Evolutionary conservation across 371 early-diverging fungal species (phyloP).

Genomic region (Funneliformis caledonium): DNA sequence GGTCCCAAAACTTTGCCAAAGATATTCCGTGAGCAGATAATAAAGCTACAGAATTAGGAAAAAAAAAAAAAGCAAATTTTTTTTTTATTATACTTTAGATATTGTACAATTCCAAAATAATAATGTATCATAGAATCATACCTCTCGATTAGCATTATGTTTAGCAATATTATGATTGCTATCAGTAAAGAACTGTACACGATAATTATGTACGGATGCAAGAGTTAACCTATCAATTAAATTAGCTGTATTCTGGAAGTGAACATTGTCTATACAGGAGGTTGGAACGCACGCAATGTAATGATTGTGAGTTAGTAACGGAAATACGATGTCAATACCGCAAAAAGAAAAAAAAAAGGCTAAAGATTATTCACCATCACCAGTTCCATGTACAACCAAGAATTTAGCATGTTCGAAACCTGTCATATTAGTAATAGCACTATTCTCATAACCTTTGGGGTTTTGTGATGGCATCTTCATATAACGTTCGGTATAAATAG

Average conservation of each 20-base stretch:
- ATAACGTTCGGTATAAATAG: slow-evolving; percentile 96
- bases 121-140: background rate
- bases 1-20: slow-evolving; percentile 23
- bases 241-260: slow-evolving; percentile 85
- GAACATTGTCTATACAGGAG: slow-evolving; percentile 58
- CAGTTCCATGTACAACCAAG: slow-evolving; percentile 91
- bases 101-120: background rate
- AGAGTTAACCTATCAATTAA: slow-evolving; percentile 81
- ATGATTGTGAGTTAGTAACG: background rate
- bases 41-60: slow-evolving; percentile 5
- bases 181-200: slow-evolving; percentile 86
- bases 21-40: slow-evolving; percentile 27
- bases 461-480: slow-evolving; percentile 89
- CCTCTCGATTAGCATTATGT: slow-evolving; percentile 57
- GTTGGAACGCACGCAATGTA: background rate
- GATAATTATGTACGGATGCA: slow-evolving; percentile 74
- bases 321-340: background rate
- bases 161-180: slow-evolving; percentile 87
- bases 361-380: slow-evolving; percentile 70
- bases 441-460: slow-evolving; percentile 74
- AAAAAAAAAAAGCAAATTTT: background rate
- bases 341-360: background rate
- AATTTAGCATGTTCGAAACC: slow-evolving; percentile 82
- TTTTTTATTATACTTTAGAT: background rate
- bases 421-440: slow-evolving; percentile 80